phyloP scores from a whole-genome alignment of 2,329 filamentous ascomycete species.

The Monilinia aucupariae region DNA sequence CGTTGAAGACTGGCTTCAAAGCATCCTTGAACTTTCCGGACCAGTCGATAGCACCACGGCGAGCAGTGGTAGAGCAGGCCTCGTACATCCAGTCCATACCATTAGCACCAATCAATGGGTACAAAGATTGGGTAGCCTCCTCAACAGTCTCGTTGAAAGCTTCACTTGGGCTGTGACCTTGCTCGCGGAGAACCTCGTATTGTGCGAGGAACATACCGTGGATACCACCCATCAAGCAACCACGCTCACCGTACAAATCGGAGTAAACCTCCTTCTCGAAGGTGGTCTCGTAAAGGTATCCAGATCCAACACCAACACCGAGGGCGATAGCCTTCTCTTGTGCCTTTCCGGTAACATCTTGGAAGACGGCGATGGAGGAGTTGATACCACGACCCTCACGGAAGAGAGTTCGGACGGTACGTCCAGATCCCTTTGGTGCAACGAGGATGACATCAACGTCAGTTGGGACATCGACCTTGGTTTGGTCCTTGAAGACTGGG shows the following conservation, averaged over 20 bases:
- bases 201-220: conserved; percentile 99
- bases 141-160: conserved; percentile 99
- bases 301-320: conserved; percentile 92
- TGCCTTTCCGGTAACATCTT: conserved; percentile 96
- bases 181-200: conserved; percentile 99
- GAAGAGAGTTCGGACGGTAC: conserved; percentile 98
- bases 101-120: conserved; percentile 93
- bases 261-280: conserved; percentile 99
- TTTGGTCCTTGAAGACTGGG: conserved; percentile 98
- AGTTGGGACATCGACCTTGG: conserved; percentile 93
- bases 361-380: conserved; percentile 96
- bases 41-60: conserved; percentile 99
- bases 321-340: conserved; percentile 97
- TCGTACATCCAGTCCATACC: conserved; percentile 99
- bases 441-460: conserved; percentile 99
- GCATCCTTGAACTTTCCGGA: conserved; percentile 94
- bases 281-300: conserved; percentile 99
- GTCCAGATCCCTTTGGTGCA: conserved; percentile 97
- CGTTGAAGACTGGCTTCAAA: conserved; percentile 97
- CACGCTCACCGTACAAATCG: conserved; percentile 98
- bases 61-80: conserved; percentile 97
- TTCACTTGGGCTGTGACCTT: conserved; percentile 93
- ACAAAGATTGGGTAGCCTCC: conserved; percentile 96
- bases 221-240: conserved; percentile 99
- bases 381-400: conserved; percentile 99